A percentile compares a stretch with the other conserved stretches of the same genome.
These are phyloP conservation scores for Logfia minima DNA, from an alignment of 129 eudicot species.

Conservation along the genomic window DNA sequence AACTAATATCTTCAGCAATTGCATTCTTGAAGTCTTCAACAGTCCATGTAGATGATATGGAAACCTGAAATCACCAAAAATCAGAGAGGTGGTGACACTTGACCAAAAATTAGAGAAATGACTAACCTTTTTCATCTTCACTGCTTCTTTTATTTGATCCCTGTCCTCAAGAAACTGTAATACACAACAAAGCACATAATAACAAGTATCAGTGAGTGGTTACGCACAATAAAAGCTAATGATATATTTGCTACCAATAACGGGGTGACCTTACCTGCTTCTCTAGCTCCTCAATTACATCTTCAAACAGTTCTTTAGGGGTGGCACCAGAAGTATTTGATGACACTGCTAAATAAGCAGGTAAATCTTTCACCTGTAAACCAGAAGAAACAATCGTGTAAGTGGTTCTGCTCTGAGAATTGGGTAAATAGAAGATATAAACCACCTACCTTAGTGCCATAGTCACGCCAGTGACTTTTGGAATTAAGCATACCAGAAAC, in stretches of 20 bases:
- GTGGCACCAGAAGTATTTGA: constrained; percentile 85
- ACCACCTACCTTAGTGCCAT: constrained; percentile 61
- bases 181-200: constrained; percentile 10
- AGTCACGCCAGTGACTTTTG: constrained; percentile 82
- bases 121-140: constrained; percentile 64
- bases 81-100: not conserved
- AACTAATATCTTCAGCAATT: constrained; percentile 53
- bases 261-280: constrained; percentile 57
- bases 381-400: constrained; percentile 17
- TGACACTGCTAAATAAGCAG: constrained; percentile 82
- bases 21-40: constrained; percentile 73
- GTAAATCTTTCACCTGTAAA: constrained; percentile 72
- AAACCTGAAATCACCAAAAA: constrained; percentile 45
- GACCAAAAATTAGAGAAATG: not conserved
- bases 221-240: not conserved
- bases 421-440: not conserved
- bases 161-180: constrained; percentile 72
- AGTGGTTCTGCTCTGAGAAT: not conserved
- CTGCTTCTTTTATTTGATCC: constrained; percentile 69
- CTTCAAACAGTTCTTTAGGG: constrained; percentile 89
- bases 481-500: constrained; percentile 66
- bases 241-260: not conserved
- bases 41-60: constrained; percentile 65
- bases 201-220: not conserved
- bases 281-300: constrained; percentile 87